A percentile compares a stretch with the other conserved stretches of the same genome.
Conservation (phyloP, 352 stramenopile genomes). For the Bremia lactucae region DNA sequence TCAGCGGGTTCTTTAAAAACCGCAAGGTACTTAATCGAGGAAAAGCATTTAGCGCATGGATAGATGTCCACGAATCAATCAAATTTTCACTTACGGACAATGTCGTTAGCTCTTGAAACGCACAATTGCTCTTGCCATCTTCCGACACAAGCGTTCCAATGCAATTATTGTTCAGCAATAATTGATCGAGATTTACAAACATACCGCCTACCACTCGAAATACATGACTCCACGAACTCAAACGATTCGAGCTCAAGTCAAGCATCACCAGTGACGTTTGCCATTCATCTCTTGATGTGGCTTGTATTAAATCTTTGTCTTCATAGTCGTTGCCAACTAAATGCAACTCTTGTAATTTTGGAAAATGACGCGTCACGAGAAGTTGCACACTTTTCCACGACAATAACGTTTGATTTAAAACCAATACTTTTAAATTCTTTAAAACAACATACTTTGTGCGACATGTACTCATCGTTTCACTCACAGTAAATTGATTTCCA, state of each 20-base stretch:
- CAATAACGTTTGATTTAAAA: conserved; percentile 56
- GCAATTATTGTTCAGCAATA: conserved; percentile 54
- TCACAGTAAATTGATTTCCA: conserved; percentile 42
- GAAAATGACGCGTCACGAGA: conserved; percentile 44
- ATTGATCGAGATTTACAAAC: conserved; percentile 41
- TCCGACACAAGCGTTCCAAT: conserved; percentile 33
- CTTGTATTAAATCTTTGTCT: conserved; percentile 28
- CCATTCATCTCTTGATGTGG: conserved; percentile 12
- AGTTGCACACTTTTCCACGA: conserved; percentile 23
- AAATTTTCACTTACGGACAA: conserved; percentile 57
- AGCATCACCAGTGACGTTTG: conserved; percentile 31
- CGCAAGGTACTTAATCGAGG: conserved; percentile 44
- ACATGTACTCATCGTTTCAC: conserved; percentile 3
- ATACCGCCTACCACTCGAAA: conserved; percentile 20
- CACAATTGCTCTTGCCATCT: neutral
- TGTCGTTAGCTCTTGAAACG: conserved; percentile 38
- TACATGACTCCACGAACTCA: conserved; percentile 42
- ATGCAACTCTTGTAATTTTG: conserved; percentile 41
- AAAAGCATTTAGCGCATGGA: conserved; percentile 62
- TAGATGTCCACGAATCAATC: conserved; percentile 62
- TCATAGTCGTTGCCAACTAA: conserved; percentile 43
- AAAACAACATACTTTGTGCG: conserved; percentile 8
- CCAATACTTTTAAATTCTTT: conserved; percentile 43
- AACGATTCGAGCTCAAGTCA: conserved; percentile 52
- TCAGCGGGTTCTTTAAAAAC: conserved; percentile 59